Evolutionary conservation across 805 yeast species (phyloP).

Genomic region (Diddensiella santjacobensis): DNA sequence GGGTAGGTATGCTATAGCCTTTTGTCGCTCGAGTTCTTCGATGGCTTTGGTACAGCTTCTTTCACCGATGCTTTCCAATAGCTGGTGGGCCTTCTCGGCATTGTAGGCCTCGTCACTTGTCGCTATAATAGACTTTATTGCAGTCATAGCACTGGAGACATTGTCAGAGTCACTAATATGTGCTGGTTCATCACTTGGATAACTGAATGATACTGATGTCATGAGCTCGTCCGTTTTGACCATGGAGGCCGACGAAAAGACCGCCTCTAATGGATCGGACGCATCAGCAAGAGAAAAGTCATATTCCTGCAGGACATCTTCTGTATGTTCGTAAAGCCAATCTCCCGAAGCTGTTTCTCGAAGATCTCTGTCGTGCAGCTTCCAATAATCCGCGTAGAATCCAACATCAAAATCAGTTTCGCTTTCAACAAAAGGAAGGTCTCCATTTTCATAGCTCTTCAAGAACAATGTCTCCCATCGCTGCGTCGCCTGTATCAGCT

Average conservation of each 20-base stretch:
- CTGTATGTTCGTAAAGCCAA: slow-evolving; percentile 22
- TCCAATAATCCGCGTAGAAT: slow-evolving; percentile 63
- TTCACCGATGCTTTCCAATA: slow-evolving; percentile 46
- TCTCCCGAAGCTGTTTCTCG: slow-evolving; percentile 23
- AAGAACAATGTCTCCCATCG: slow-evolving; percentile 67
- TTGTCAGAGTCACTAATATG: background rate
- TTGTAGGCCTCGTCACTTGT: slow-evolving; percentile 49
- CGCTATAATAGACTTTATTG: slow-evolving; percentile 49
- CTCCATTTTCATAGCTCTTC: slow-evolving; percentile 54
- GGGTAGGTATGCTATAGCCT: slow-evolving; percentile 37
- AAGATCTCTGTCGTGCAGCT: slow-evolving; percentile 41
- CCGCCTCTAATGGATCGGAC: slow-evolving; percentile 35
- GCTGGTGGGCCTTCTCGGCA: slow-evolving; percentile 41
- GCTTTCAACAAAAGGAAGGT: slow-evolving; percentile 35
- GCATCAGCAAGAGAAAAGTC: slow-evolving; percentile 36
- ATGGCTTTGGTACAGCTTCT: slow-evolving; percentile 49
- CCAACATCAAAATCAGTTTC: slow-evolving; percentile 46
- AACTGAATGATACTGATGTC: slow-evolving; percentile 41
- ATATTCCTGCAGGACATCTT: slow-evolving; percentile 48
- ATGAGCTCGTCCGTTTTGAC: slow-evolving; percentile 61
- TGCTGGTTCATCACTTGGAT: slow-evolving; percentile 2
- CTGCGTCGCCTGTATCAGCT: slow-evolving; percentile 49
- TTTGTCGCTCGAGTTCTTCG: slow-evolving; percentile 44
- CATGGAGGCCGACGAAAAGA: slow-evolving; percentile 59
- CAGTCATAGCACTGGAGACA: slow-evolving; percentile 18